Evolutionary conservation across 2,329 filamentous ascomycete species (phyloP).

Genomic region (Fusarium paranaense): DNA sequence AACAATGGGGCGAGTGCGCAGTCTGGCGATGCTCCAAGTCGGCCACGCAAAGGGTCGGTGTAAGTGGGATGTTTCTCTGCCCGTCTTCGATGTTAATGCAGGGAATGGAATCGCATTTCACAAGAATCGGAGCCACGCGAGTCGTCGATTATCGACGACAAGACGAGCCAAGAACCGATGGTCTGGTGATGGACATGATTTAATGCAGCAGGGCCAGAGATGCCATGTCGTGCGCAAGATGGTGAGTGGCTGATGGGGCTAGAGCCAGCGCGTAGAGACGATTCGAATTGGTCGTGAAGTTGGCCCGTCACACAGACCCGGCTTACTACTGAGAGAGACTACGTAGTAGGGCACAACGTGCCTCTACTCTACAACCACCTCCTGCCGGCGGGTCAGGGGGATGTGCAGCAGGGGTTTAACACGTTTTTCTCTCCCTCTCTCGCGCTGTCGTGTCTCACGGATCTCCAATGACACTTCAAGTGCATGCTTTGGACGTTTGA

Average conservation of each 20-base stretch:
- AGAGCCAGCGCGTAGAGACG: constrained; percentile 43
- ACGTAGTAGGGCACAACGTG: neutral
- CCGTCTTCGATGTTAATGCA: constrained; percentile 9
- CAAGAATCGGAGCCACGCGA: constrained; percentile 18
- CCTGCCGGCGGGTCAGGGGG: constrained; percentile 37
- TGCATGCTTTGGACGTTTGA: constrained; percentile 22
- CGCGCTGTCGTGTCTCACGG: constrained; percentile 17
- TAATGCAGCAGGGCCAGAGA: constrained; percentile 37
- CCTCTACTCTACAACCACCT: constrained; percentile 27
- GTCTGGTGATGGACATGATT: constrained; percentile 40
- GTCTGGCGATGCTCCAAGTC: neutral
- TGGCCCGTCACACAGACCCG: constrained; percentile 25
- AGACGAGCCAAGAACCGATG: constrained; percentile 38
- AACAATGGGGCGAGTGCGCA: neutral
- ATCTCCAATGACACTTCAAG: constrained; percentile 28
- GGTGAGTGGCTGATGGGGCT: constrained; percentile 36
- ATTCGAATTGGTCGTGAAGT: constrained; percentile 34
- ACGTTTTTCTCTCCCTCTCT: constrained; percentile 24
- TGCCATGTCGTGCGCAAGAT: constrained; percentile 22
- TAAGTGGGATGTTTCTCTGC: constrained; percentile 36
- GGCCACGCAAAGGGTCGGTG: constrained; percentile 26
- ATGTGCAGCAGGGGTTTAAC: constrained; percentile 40
- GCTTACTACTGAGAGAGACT: neutral
- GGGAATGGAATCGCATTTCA: constrained; percentile 15
- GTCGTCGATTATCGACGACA: constrained; percentile 15